phyloP scores from a whole-genome alignment of 2,329 filamentous ascomycete genomes.

The Seiridium unicorne region DNA sequence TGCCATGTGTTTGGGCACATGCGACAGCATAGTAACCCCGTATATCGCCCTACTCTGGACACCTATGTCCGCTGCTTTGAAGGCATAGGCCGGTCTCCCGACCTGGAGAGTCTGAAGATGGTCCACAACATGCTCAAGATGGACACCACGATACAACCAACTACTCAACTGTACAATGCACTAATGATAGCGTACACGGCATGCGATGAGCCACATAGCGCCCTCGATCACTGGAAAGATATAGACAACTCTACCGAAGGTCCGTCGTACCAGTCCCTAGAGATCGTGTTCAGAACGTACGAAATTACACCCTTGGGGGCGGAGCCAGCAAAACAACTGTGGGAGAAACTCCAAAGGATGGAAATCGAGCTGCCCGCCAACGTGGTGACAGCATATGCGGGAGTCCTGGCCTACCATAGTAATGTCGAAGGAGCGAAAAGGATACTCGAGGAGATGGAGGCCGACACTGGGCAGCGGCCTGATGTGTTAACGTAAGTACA shows the following conservation, averaged over 20 bases:
- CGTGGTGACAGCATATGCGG: constrained; percentile 76
- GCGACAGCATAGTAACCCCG: constrained; percentile 68
- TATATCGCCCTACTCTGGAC: constrained; percentile 65
- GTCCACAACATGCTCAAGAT: constrained; percentile 95
- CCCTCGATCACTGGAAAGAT: constrained; percentile 78
- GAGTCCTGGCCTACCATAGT: constrained; percentile 71
- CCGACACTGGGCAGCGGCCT: constrained; percentile 48
- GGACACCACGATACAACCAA: constrained; percentile 75
- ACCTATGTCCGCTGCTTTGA: constrained; percentile 79
- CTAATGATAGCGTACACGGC: constrained; percentile 83
- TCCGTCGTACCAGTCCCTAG: constrained; percentile 76
- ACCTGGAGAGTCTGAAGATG: constrained; percentile 65
- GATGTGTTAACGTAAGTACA: constrained; percentile 23
- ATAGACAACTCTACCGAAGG: constrained; percentile 84
- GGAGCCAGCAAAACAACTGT: constrained; percentile 63
- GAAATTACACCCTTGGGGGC: constrained; percentile 60
- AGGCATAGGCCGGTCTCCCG: constrained; percentile 63
- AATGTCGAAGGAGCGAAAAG: constrained; percentile 66
- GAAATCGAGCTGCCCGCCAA: constrained; percentile 73
- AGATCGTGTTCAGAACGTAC: constrained; percentile 78
- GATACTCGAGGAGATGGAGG: constrained; percentile 65
- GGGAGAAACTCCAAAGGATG: constrained; percentile 68
- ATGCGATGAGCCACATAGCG: constrained; percentile 63
- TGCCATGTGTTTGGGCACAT: constrained; percentile 88
- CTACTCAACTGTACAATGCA: constrained; percentile 76